Percentiles rank a stretch among this genome's conserved stretches.
These are phyloP conservation scores for Phialophora chinensis DNA, from an alignment of 2,329 filamentous ascomycete species.

Conservation along the genomic window DNA sequence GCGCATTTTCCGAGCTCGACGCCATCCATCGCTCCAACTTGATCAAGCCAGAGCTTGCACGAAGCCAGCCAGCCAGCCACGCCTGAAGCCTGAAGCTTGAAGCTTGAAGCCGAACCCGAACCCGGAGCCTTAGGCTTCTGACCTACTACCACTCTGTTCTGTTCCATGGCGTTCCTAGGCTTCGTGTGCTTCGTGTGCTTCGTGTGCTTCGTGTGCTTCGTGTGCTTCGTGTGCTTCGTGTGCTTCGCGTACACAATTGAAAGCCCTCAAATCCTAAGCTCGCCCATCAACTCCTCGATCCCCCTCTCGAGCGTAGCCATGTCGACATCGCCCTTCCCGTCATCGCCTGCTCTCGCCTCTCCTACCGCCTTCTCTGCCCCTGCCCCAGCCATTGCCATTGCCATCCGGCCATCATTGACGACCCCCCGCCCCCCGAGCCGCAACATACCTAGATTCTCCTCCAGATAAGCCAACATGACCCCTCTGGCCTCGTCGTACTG, in stretches of 20 bases:
- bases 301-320: background rate
- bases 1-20: background rate
- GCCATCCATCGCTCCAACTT: background rate
- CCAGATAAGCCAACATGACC: slow-evolving; percentile 38
- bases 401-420: background rate
- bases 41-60: background rate
- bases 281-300: slow-evolving; percentile 23
- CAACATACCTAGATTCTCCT: slow-evolving; percentile 29
- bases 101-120: background rate
- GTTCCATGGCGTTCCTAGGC: background rate
- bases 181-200: too few relatives aligned
- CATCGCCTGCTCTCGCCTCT: background rate
- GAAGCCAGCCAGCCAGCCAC: background rate
- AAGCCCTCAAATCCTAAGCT: slow-evolving; percentile 20
- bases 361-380: background rate
- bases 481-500: slow-evolving; percentile 33
- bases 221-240: too few relatives aligned
- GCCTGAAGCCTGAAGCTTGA: background rate
- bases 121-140: too few relatives aligned
- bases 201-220: too few relatives aligned
- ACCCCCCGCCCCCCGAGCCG: background rate
- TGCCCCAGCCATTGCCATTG: background rate
- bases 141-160: background rate
- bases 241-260: too few relatives aligned
- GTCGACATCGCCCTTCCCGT: background rate